phyloP scores from a whole-genome alignment of 140 eudicot genomes.

The Oenanthe javanica region DNA sequence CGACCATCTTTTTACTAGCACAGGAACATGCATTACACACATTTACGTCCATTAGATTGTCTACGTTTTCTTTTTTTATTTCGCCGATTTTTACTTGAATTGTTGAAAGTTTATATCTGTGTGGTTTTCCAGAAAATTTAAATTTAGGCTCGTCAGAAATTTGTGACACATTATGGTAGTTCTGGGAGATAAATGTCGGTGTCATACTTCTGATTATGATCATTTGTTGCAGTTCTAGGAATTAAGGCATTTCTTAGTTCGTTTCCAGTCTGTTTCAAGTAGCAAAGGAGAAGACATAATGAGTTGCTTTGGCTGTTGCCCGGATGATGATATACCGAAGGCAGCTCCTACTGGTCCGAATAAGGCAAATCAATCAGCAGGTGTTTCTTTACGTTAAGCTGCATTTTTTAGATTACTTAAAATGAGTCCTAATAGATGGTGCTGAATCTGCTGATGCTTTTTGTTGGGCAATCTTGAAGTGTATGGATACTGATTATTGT shows the following conservation, averaged over 20 bases:
- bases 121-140: not conserved
- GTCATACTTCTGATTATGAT: not conserved
- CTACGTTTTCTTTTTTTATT: not conserved
- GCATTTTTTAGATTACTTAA: not conserved
- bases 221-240: not conserved
- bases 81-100: not conserved
- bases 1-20: not conserved
- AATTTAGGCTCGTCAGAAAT: not conserved
- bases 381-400: conserved; percentile 13
- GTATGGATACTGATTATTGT: not conserved
- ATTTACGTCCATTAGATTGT: not conserved
- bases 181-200: not conserved
- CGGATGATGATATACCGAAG: conserved; percentile 34
- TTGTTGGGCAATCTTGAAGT: not conserved
- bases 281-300: conserved; percentile 14
- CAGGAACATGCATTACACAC: not conserved
- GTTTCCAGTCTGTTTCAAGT: not conserved
- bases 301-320: conserved; percentile 49
- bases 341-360: conserved; percentile 29
- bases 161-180: not conserved
- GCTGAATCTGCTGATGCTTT: not conserved
- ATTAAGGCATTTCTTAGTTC: not conserved
- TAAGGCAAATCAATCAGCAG: conserved; percentile 27
- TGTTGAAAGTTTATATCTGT: not conserved
- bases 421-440: not conserved